Percentiles rank a stretch among this genome's conserved stretches.
Evolutionary conservation across 2,329 filamentous ascomycete genomes (phyloP).

Genomic region (Epichloe glyceriae): DNA sequence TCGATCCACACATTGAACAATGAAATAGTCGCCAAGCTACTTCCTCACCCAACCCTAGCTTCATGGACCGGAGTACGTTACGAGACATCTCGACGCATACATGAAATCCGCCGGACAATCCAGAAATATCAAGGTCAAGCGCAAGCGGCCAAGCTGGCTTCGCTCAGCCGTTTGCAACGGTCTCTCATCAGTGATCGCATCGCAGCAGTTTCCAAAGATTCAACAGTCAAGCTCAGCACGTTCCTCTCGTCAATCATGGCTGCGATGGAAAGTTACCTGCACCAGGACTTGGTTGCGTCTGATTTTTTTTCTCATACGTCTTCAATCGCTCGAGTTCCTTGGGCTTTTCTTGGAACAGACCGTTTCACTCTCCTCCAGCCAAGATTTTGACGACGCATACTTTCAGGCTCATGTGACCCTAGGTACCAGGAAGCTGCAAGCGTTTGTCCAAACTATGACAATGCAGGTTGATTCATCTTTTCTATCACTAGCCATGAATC

Average conservation of each 20-base stretch:
- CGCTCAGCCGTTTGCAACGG: slow-evolving; percentile 47
- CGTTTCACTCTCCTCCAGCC: slow-evolving; percentile 29
- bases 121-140: slow-evolving; percentile 25
- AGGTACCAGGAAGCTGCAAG: slow-evolving; percentile 30
- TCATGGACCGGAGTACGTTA: slow-evolving; percentile 40
- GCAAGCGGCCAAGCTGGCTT: slow-evolving; percentile 35
- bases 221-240: slow-evolving; percentile 38
- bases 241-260: slow-evolving; percentile 36
- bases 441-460: slow-evolving; percentile 14
- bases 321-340: slow-evolving; percentile 23
- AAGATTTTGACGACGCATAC: slow-evolving; percentile 45
- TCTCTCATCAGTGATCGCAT: slow-evolving; percentile 42
- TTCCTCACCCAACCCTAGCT: slow-evolving; percentile 23
- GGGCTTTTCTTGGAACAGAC: slow-evolving; percentile 44
- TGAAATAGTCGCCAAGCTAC: slow-evolving; percentile 33
- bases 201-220: slow-evolving; percentile 45
- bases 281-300: slow-evolving; percentile 14
- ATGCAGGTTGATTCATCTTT: slow-evolving; percentile 22
- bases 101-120: slow-evolving; percentile 27
- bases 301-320: neutral
- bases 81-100: slow-evolving; percentile 35
- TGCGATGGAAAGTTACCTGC: slow-evolving; percentile 31
- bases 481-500: slow-evolving; percentile 25
- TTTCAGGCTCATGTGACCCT: slow-evolving; percentile 51
- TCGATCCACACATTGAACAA: slow-evolving; percentile 49